These are phyloP conservation scores for Apiospora malaysiana DNA, from an alignment of 2,329 filamentous ascomycete genomes.

Conservation along the genomic window DNA sequence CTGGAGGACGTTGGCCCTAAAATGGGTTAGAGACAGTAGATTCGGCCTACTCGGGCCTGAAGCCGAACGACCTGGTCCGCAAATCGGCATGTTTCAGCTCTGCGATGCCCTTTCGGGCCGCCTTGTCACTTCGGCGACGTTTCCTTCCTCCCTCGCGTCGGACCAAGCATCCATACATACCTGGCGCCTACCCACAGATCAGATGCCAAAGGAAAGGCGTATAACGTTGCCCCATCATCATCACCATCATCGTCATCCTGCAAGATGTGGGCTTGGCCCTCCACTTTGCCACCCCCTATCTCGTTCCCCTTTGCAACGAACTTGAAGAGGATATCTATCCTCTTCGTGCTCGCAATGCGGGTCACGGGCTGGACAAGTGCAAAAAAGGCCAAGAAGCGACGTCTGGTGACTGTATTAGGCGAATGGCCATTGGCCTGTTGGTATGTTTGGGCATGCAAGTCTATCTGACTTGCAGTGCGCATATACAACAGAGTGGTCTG, in stretches of 20 bases:
- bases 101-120: background rate
- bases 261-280: background rate
- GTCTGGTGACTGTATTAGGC: background rate
- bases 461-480: background rate
- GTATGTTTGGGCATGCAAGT: background rate
- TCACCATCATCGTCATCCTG: background rate
- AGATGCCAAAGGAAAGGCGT: background rate
- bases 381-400: background rate
- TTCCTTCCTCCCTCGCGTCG: background rate
- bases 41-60: background rate
- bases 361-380: background rate
- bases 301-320: background rate
- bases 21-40: background rate
- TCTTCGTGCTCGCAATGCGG: background rate
- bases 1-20: background rate
- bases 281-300: background rate
- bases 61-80: background rate
- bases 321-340: background rate
- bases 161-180: no score
- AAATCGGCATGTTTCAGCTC: background rate
- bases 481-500: background rate
- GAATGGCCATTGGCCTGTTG: background rate
- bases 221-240: no score
- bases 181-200: background rate
- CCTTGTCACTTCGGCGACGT: background rate